Conservation (phyloP, 192 early-diverging fungal species). For the Umbelopsis sp. region DNA sequence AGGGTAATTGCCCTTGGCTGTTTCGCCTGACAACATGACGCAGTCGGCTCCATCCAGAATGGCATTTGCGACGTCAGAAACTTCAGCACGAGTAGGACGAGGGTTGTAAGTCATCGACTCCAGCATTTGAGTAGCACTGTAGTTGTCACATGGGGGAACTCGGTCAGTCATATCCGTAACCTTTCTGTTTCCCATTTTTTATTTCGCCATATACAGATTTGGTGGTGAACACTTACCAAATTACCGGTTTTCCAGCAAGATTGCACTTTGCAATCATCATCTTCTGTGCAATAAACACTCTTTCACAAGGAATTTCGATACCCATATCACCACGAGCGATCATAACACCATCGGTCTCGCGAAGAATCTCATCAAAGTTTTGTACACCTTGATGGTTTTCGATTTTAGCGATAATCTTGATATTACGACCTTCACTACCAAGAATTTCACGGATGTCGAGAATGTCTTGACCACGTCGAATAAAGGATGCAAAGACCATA, state of each 20-base stretch:
- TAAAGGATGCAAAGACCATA: constrained; percentile 95
- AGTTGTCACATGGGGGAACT: neutral
- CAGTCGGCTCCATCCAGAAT: constrained; percentile 97
- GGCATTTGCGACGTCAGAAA: constrained; percentile 98
- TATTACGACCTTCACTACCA: constrained; percentile 76
- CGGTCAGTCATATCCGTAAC: neutral
- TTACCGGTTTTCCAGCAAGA: constrained; percentile 92
- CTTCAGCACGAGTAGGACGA: constrained; percentile 98
- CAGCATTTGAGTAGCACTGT: constrained; percentile 96
- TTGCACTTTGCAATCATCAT: constrained; percentile 99
- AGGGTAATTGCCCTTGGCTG: constrained; percentile 94
- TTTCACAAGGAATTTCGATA: constrained; percentile 94
- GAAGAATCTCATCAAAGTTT: constrained; percentile 98
- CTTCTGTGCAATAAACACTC: constrained; percentile 94
- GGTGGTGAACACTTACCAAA: constrained; percentile 65
- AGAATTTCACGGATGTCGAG: constrained; percentile 85
- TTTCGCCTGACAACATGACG: constrained; percentile 99
- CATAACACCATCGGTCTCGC: constrained; percentile 96
- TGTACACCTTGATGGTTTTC: constrained; percentile 96
- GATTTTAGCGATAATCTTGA: constrained; percentile 98
- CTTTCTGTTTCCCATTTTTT: neutral
- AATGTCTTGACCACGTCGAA: constrained; percentile 91
- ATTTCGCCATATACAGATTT: too few relatives aligned
- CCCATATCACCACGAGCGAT: constrained; percentile 98
- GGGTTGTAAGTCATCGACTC: constrained; percentile 96